Percentiles rank a stretch among this genome's conserved stretches.
Conservation (phyloP, 225 moss, liverwort and hornwort species). For the Physcomitrium patens region DNA sequence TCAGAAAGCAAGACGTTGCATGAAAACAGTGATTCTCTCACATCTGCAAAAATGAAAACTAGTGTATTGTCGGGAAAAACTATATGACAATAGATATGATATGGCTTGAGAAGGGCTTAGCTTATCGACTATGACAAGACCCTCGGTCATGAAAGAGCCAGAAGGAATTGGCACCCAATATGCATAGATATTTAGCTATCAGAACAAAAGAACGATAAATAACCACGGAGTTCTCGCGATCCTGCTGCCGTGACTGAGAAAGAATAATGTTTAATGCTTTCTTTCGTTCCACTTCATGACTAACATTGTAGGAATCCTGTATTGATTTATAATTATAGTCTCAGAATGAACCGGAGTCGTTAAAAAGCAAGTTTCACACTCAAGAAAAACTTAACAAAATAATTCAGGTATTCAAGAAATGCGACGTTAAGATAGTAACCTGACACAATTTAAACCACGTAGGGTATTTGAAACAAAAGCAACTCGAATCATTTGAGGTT, state of each 20-base stretch:
- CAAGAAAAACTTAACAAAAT: slow-evolving; percentile 2
- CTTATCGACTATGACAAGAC: slow-evolving; percentile 1
- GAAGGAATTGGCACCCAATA: slow-evolving; percentile 5
- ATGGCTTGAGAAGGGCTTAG: not conserved
- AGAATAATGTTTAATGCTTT: slow-evolving; percentile 82
- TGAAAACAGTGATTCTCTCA: not conserved
- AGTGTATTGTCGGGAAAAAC: no score
- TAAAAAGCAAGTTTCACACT: slow-evolving; percentile 2
- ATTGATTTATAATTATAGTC: slow-evolving; percentile 1
- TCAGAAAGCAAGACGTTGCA: not conserved
- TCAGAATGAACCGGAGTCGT: slow-evolving; percentile 8
- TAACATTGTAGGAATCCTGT: slow-evolving; percentile 87
- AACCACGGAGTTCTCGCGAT: slow-evolving; percentile 90
- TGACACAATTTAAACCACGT: not conserved
- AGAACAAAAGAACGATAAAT: slow-evolving; percentile 25
- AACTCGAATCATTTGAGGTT: no score
- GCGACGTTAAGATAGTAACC: not conserved
- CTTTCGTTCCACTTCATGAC: slow-evolving; percentile 89
- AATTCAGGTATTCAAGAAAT: not conserved
- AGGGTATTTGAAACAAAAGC: no score
- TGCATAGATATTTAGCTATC: not conserved
- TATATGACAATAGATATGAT: not conserved
- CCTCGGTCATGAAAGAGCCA: not conserved
- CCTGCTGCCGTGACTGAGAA: slow-evolving; percentile 91
- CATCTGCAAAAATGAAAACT: not conserved